A percentile compares a stretch with the other conserved stretches of the same genome.
Conservation (phyloP, 495 filamentous ascomycete species). For the Amorphotheca resinae region DNA sequence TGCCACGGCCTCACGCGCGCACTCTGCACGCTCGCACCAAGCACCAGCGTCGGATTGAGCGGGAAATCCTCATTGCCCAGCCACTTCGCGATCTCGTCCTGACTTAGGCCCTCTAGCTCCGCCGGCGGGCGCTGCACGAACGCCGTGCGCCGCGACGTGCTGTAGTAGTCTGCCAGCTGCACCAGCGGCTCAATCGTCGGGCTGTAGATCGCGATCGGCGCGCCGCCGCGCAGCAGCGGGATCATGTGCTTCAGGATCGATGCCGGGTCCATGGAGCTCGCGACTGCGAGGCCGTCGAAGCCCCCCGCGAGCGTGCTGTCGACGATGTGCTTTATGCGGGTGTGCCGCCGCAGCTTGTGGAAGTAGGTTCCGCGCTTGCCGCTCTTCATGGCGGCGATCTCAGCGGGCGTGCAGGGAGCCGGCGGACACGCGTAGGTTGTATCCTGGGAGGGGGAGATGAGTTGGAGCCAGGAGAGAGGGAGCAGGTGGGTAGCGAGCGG, state of each 20-base stretch:
- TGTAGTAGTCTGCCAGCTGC: conserved; percentile 67
- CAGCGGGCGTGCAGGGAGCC: conserved; percentile 35
- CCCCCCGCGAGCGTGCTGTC: conserved; percentile 59
- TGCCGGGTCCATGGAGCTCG: conserved; percentile 66
- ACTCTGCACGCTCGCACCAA: conserved; percentile 70
- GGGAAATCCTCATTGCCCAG: conserved; percentile 58
- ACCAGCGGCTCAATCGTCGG: conserved; percentile 66
- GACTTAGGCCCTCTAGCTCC: conserved; percentile 8
- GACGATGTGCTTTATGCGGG: conserved; percentile 50
- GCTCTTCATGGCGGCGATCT: conserved; percentile 52
- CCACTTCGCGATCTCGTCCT: conserved; percentile 33
- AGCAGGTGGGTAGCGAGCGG: conserved; percentile 74
- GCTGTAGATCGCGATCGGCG: conserved; percentile 72
- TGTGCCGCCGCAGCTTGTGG: conserved; percentile 77
- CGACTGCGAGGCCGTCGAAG: conserved; percentile 74
- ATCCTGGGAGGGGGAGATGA: conserved; percentile 63
- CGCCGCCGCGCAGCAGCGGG: conserved; percentile 71
- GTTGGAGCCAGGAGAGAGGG: conserved; percentile 78
- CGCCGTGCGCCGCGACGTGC: conserved; percentile 58
- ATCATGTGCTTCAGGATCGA: conserved; percentile 60
- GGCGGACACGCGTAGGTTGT: conserved; percentile 52
- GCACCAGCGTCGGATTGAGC: conserved; percentile 67
- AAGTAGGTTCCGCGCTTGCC: conserved; percentile 69
- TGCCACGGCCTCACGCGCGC: conserved; percentile 69
- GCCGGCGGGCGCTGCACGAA: conserved; percentile 35